phyloP scores from a whole-genome alignment of 805 yeast species.

The Wickerhamiella australiensis region DNA sequence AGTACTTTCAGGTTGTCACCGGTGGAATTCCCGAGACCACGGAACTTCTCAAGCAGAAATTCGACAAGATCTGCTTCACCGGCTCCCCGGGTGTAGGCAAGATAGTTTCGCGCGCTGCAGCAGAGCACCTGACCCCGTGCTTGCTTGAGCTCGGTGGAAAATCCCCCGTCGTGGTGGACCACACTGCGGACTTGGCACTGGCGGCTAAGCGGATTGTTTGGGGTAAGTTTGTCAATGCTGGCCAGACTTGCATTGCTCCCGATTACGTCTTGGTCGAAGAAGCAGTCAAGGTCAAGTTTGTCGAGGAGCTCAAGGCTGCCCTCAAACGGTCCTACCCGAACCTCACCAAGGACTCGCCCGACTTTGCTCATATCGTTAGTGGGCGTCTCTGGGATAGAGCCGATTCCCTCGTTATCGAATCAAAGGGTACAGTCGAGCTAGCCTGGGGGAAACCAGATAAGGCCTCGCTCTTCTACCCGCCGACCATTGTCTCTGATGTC shows the following conservation, averaged over 20 bases:
- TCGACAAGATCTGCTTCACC: slow-evolving; percentile 77
- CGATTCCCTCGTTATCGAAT: slow-evolving; percentile 30
- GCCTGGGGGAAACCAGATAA: slow-evolving; percentile 27
- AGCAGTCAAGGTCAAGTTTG: slow-evolving; percentile 41
- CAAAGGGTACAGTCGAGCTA: slow-evolving; percentile 23
- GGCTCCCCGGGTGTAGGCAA: slow-evolving; percentile 70
- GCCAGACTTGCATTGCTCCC: slow-evolving; percentile 85
- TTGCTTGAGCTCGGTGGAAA: slow-evolving; percentile 86
- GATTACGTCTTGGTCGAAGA: slow-evolving; percentile 70
- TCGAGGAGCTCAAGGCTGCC: slow-evolving; percentile 32
- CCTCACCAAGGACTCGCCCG: slow-evolving; percentile 27
- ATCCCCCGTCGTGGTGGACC: slow-evolving; percentile 66
- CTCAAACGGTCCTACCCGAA: slow-evolving; percentile 37
- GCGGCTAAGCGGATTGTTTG: slow-evolving; percentile 56
- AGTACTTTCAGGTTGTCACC: slow-evolving; percentile 49
- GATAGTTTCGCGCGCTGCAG: slow-evolving; percentile 67
- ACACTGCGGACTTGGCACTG: slow-evolving; percentile 30
- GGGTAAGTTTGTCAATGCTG: slow-evolving; percentile 70
- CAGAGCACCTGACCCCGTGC: slow-evolving; percentile 70
- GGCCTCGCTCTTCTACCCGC: slow-evolving; percentile 44
- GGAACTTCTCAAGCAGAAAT: slow-evolving; percentile 46
- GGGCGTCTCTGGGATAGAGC: slow-evolving; percentile 42
- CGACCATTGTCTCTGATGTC: slow-evolving; percentile 60
- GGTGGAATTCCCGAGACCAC: slow-evolving; percentile 63
- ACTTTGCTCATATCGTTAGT: slow-evolving; percentile 52